Evolutionary conservation across 768 basidiomycete genomes (phyloP).

Genomic region (Pulveroboletus ravenelii): DNA sequence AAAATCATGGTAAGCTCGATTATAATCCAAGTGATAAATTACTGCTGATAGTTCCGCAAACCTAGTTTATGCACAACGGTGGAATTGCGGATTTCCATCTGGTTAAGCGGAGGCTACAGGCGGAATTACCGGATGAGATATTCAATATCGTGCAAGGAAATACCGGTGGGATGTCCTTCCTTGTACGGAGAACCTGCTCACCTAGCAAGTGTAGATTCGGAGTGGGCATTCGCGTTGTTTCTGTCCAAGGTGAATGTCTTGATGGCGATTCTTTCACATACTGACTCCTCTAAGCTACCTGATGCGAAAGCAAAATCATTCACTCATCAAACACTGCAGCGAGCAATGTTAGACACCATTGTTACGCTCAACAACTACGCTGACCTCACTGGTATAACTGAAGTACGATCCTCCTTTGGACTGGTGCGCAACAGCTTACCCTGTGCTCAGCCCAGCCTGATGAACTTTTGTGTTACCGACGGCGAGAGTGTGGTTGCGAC

Average conservation of each 20-base stretch:
- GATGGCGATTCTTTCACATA: not conserved
- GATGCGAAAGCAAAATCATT: slow-evolving; percentile 75
- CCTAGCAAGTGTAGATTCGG: slow-evolving; percentile 59
- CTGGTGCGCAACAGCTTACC: slow-evolving; percentile 1
- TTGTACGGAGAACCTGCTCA: not conserved
- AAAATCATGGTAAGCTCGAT: slow-evolving; percentile 73
- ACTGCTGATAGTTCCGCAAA: not conserved
- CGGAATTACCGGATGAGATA: slow-evolving; percentile 70
- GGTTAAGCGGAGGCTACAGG: slow-evolving; percentile 80
- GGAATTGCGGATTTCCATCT: slow-evolving; percentile 79
- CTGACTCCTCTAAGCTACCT: slow-evolving; percentile 52
- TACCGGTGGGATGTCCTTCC: slow-evolving; percentile 53
- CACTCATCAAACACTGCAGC: slow-evolving; percentile 62
- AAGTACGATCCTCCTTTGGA: slow-evolving; percentile 41
- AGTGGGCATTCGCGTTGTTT: slow-evolving; percentile 95
- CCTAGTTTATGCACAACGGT: slow-evolving; percentile 96
- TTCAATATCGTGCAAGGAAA: slow-evolving; percentile 90
- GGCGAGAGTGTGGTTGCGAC: slow-evolving; percentile 92
- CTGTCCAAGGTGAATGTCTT: slow-evolving; percentile 60
- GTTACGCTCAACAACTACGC: slow-evolving; percentile 70
- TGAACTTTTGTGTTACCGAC: slow-evolving; percentile 97
- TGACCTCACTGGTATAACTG: slow-evolving; percentile 65
- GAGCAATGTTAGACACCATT: slow-evolving; percentile 89
- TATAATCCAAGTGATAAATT: not conserved
- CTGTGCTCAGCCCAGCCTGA: slow-evolving; percentile 62